These are phyloP conservation scores for Wilhelminamyces savonicus DNA, from an alignment of 805 yeast species.

Conservation along the genomic window DNA sequence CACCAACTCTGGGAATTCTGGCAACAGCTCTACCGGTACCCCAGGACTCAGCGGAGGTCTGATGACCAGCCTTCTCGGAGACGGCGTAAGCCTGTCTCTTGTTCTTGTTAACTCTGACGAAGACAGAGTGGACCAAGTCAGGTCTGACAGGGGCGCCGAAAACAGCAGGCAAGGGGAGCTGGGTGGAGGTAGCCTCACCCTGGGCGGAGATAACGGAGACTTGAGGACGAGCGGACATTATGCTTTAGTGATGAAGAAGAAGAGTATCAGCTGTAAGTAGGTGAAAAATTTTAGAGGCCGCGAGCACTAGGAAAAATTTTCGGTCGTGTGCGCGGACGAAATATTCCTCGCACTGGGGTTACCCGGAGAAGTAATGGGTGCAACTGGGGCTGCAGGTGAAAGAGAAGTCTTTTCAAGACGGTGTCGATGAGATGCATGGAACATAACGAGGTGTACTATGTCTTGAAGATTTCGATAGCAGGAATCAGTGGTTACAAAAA, in stretches of 20 bases:
- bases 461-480: too few species aligned
- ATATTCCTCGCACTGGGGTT: too few species aligned
- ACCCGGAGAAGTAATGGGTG: too few species aligned
- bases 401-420: too few species aligned
- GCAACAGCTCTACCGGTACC: conserved; percentile 99
- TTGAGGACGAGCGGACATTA: conserved; percentile 78
- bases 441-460: too few species aligned
- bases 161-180: conserved; percentile 95
- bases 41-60: conserved; percentile 99
- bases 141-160: conserved; percentile 99
- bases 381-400: too few species aligned
- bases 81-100: conserved; percentile 99
- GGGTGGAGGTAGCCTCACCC: conserved; percentile 81
- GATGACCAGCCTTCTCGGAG: conserved; percentile 98
- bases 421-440: too few species aligned
- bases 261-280: too few species aligned
- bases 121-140: conserved; percentile 98
- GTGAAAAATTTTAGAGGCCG: too few species aligned
- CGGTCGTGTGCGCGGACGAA: too few species aligned
- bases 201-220: conserved; percentile 86
- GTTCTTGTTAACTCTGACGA: conserved; percentile 98
- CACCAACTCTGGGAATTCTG: conserved; percentile 99
- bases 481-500: too few species aligned
- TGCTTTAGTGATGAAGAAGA: conserved; percentile 14
- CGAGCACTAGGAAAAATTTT: too few species aligned